phyloP scores from a whole-genome alignment of 352 stramenopile genomes.

The Globisporangium middletonii region DNA sequence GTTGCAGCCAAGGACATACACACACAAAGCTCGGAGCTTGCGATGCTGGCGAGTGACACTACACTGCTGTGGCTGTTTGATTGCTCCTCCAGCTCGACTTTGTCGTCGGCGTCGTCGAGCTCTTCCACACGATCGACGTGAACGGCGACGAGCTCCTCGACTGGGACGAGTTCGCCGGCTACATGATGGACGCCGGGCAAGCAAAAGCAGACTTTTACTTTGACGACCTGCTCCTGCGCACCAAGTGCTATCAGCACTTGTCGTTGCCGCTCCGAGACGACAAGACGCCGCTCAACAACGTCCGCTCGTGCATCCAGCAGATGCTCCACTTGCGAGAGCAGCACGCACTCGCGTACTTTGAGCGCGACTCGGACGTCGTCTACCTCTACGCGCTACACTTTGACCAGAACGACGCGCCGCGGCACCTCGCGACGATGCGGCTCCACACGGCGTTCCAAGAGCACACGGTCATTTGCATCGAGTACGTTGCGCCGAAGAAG shows the following conservation, averaged over 20 bases:
- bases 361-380: slow-evolving; percentile 58
- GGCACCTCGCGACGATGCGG: slow-evolving; percentile 57
- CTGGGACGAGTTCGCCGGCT: slow-evolving; percentile 88
- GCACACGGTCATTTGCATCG: slow-evolving; percentile 50
- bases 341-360: slow-evolving; percentile 64
- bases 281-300: slow-evolving; percentile 31
- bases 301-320: slow-evolving; percentile 47
- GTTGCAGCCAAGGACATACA: not conserved
- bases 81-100: slow-evolving; percentile 47
- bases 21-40: too few species aligned
- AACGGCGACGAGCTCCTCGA: slow-evolving; percentile 83
- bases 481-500: slow-evolving; percentile 36
- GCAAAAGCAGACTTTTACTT: slow-evolving; percentile 51
- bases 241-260: slow-evolving; percentile 8
- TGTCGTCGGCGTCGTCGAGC: slow-evolving; percentile 76
- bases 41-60: too few species aligned
- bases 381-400: slow-evolving; percentile 61
- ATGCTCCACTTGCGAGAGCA: slow-evolving; percentile 40
- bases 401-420: slow-evolving; percentile 48
- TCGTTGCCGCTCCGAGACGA: slow-evolving; percentile 6
- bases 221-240: slow-evolving; percentile 17
- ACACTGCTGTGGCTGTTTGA: not conserved
- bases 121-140: slow-evolving; percentile 89
- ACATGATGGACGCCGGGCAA: slow-evolving; percentile 77
- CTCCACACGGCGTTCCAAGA: slow-evolving; percentile 75